These are phyloP conservation scores for Salvia rosmarinus DNA, from an alignment of 257 asterid genomes.

Conservation along the genomic window DNA sequence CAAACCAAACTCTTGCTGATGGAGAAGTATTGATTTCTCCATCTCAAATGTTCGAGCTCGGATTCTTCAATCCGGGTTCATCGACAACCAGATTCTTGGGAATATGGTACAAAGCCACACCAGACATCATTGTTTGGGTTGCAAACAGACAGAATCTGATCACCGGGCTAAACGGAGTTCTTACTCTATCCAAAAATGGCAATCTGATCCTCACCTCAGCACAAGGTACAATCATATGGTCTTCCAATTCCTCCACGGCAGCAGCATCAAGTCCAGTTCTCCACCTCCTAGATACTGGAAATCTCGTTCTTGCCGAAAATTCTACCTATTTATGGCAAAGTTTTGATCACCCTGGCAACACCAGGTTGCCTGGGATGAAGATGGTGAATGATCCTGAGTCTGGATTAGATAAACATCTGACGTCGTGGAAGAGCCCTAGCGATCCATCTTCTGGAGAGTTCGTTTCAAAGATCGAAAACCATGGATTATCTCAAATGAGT, in stretches of 20 bases:
- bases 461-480: not conserved
- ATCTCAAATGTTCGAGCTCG: not conserved
- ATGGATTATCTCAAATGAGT: not conserved
- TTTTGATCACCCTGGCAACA: slow-evolving; percentile 18
- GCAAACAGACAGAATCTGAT: slow-evolving; percentile 1
- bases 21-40: not conserved
- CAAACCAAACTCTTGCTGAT: not conserved
- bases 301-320: slow-evolving; percentile 17
- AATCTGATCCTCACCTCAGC: not conserved
- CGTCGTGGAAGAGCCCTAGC: not conserved
- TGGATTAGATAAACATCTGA: not conserved
- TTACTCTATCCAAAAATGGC: slow-evolving; percentile 18
- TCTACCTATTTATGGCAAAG: slow-evolving; percentile 21
- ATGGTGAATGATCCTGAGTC: not conserved
- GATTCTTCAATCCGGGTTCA: slow-evolving; percentile 22
- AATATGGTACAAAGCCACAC: slow-evolving; percentile 27
- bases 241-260: not conserved
- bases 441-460: slow-evolving; percentile 15
- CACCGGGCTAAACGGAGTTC: not conserved
- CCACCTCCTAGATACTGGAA: slow-evolving; percentile 21
- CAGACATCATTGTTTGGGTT: not conserved
- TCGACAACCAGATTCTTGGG: slow-evolving; percentile 27
- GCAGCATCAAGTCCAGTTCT: slow-evolving; percentile 12
- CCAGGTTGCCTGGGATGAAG: slow-evolving; percentile 19
- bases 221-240: not conserved